phyloP scores from a whole-genome alignment of 2,329 filamentous ascomycete genomes.

The Verticillium tricorpus region DNA sequence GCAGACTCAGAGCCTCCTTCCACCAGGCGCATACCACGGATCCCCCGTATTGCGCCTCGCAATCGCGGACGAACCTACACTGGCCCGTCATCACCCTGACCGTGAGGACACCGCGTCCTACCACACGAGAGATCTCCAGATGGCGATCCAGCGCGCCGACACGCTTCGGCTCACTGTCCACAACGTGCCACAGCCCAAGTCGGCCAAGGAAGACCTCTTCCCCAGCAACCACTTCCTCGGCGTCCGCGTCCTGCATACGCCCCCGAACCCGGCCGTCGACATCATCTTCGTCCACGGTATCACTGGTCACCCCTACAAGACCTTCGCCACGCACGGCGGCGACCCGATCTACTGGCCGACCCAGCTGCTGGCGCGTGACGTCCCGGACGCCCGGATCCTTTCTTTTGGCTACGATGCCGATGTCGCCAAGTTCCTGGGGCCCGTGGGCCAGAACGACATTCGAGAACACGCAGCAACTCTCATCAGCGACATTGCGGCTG shows the following conservation, averaged over 20 bases:
- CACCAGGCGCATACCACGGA: background rate
- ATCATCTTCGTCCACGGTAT: conserved; percentile 1
- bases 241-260: background rate
- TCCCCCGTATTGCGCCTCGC: background rate
- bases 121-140: background rate
- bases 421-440: background rate
- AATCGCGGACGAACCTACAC: background rate
- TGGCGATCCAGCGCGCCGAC: background rate
- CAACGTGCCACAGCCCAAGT: background rate
- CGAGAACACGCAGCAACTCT: background rate
- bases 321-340: background rate
- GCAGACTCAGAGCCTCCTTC: background rate
- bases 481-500: background rate
- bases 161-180: background rate
- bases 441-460: background rate
- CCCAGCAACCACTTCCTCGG: background rate
- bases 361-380: background rate
- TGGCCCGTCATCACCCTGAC: background rate
- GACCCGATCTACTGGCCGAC: background rate
- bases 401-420: conserved; percentile 1
- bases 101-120: background rate
- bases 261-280: background rate
- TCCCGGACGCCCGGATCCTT: background rate
- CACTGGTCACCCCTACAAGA: background rate
- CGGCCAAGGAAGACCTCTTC: background rate